phyloP scores from a whole-genome alignment of 345 rosid genomes.

The Limnanthes douglasii region DNA sequence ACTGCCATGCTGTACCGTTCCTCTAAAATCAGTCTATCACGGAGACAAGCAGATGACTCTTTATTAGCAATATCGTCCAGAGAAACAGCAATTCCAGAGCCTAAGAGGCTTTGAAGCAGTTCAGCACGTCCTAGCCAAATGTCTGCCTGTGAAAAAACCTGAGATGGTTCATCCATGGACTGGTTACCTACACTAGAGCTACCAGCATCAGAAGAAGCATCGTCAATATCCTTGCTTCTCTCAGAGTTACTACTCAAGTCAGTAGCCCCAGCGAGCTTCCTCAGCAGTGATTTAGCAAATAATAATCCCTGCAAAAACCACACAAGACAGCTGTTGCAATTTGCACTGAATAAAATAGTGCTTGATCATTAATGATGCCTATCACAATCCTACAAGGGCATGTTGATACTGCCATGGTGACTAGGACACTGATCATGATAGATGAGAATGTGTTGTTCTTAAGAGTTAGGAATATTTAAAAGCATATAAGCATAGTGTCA shows the following conservation, averaged over 20 bases:
- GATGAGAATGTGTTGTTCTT: too few species aligned
- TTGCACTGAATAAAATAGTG: too few species aligned
- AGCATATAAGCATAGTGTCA: slow-evolving; percentile 1
- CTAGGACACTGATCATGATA: background rate
- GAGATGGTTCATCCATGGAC: slow-evolving; percentile 64
- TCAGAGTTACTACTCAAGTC: slow-evolving; percentile 46
- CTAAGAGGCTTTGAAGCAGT: slow-evolving; percentile 91
- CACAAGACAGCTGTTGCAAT: slow-evolving; percentile 3
- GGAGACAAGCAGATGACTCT: slow-evolving; percentile 62
- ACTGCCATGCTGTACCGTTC: slow-evolving; percentile 98
- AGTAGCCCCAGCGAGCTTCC: slow-evolving; percentile 53
- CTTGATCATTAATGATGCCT: too few species aligned
- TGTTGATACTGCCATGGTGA: background rate
- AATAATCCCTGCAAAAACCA: slow-evolving; percentile 54
- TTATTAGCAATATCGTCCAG: slow-evolving; percentile 87
- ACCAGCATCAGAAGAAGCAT: slow-evolving; percentile 84
- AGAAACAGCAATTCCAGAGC: slow-evolving; percentile 90
- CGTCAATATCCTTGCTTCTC: slow-evolving; percentile 67
- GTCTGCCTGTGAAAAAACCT: slow-evolving; percentile 51
- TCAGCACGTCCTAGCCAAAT: slow-evolving; percentile 88
- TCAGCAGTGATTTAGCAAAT: slow-evolving; percentile 68
- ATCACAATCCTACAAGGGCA: background rate
- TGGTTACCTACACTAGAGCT: slow-evolving; percentile 83
- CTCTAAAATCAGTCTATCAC: slow-evolving; percentile 81
- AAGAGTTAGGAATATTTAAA: too few species aligned